Base-by-base conservation (phyloP, 352 stramenopile species). In the Pythium brachiatum region DNA sequence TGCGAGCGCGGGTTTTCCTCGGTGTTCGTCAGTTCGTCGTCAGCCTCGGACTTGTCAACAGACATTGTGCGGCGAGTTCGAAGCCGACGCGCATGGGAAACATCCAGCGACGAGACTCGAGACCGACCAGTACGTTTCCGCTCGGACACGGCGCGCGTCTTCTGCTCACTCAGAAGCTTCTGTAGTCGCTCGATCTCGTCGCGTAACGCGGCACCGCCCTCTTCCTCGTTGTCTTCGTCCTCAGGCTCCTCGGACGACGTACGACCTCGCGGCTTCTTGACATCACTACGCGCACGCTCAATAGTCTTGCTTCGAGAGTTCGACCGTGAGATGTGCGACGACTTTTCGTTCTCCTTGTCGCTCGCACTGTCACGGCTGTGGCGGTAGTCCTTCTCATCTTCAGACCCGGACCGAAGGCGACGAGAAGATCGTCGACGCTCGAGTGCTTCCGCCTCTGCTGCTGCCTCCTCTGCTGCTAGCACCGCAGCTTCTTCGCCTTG, bases 101-200 rank as follows among this genome's bases (percentile, higher is more conserved):
- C 55, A 23, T 69, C 62, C 21, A 69, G 29, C 7, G 62, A 69
- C 38, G 54, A 39, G n/a, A 69, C 62, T n/a, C 62, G 62, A 18
- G 59, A 57, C 2, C 65, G 58, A 29, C 56, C 54, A 25, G 31
- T n/a, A 21, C 59, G 60, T 1, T 66, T 66, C 11, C 46, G 25
- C 38, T 63, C 34, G 15, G 58, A 44, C 27, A 69, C 59, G 21
- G 73, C 57, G n/a, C 55, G 62, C 21, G 38, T 60, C 32, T 57
- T 81, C 47, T 86, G 83, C 41, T 90, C 72, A 11, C 85, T 57
- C 15, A 92, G 78, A 66, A 92, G 77, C 31, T 88, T 73, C 60
- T 90, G 81, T n/a, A 92, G 72, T 11, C 83, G 81, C 62, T 90
- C 55, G 39, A 92, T 90, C 60, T 92, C 83, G 55, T 77, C 76